These are phyloP conservation scores for Ocimum tenuiflorum DNA, from an alignment of 257 asterid genomes.

Conservation along the genomic window DNA sequence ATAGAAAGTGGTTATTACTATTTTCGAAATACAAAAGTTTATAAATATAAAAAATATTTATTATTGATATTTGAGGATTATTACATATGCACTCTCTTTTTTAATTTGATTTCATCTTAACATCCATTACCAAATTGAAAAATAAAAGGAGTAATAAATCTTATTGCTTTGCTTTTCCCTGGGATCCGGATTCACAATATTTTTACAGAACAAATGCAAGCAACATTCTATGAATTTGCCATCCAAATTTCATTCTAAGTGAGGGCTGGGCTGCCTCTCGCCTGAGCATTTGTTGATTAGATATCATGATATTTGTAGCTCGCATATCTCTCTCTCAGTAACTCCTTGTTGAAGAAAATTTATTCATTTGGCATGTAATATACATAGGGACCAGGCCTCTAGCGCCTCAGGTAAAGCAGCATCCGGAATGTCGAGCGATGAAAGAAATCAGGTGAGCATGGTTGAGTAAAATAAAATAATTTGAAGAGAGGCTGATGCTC, in stretches of 20 bases:
- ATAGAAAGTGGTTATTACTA: too few species aligned
- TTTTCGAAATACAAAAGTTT: too few species aligned
- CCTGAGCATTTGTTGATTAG: not conserved
- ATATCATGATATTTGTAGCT: not conserved
- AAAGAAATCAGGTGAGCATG: slow-evolving; percentile 33
- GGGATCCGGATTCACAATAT: not conserved
- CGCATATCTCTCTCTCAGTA: not conserved
- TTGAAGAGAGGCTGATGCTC: too few species aligned
- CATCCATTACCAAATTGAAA: not conserved
- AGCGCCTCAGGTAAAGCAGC: slow-evolving; percentile 88
- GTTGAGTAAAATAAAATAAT: too few species aligned
- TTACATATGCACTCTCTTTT: not conserved
- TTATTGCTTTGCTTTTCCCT: not conserved
- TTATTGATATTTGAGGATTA: too few species aligned
- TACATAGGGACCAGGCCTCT: slow-evolving; percentile 95
- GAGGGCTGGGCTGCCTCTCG: not conserved
- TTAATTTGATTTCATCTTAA: not conserved
- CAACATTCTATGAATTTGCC: too few species aligned
- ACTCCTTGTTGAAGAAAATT: not conserved
- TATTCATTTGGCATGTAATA: slow-evolving; percentile 20
- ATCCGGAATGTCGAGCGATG: slow-evolving; percentile 89
- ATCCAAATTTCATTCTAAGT: not conserved
- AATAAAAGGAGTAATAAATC: not conserved
- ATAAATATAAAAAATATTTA: too few species aligned
- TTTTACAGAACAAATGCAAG: not conserved